A percentile compares a stretch with the other conserved stretches of the same genome.
Evolutionary conservation across 495 filamentous ascomycete genomes (phyloP).

Genomic region (Neurospora africana): DNA sequence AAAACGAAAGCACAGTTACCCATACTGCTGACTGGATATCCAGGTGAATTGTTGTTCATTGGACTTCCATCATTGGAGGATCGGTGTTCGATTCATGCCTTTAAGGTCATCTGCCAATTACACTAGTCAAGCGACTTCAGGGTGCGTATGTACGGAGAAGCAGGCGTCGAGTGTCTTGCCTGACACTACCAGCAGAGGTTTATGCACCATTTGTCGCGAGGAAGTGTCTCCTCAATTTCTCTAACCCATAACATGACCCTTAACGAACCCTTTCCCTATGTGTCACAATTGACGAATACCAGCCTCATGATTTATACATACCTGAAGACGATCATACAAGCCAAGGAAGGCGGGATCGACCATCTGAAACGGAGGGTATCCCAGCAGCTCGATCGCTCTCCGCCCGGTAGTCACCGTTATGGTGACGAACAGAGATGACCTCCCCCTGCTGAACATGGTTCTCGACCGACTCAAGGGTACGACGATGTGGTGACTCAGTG

Average conservation of each 20-base stretch:
- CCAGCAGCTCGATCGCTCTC: background rate
- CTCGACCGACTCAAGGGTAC: background rate
- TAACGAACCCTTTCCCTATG: background rate
- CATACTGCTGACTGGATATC: background rate
- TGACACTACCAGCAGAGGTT: background rate
- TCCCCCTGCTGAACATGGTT: background rate
- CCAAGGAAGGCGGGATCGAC: background rate
- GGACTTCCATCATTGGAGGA: background rate
- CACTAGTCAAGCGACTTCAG: background rate
- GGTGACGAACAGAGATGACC: background rate
- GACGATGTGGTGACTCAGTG: background rate
- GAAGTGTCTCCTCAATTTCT: background rate
- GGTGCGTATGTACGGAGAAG: background rate
- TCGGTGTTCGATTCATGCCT: background rate
- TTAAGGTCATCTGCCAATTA: background rate
- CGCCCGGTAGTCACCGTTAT: background rate
- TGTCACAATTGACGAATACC: background rate
- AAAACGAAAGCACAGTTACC: background rate
- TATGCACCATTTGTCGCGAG: background rate
- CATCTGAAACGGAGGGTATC: background rate
- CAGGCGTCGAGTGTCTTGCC: background rate
- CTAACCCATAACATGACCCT: background rate
- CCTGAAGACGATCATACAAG: background rate
- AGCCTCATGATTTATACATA: background rate
- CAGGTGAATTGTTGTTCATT: background rate